These are phyloP conservation scores for Smittium mucronatum DNA, from an alignment of 371 early-diverging fungal genomes.

Conservation along the genomic window DNA sequence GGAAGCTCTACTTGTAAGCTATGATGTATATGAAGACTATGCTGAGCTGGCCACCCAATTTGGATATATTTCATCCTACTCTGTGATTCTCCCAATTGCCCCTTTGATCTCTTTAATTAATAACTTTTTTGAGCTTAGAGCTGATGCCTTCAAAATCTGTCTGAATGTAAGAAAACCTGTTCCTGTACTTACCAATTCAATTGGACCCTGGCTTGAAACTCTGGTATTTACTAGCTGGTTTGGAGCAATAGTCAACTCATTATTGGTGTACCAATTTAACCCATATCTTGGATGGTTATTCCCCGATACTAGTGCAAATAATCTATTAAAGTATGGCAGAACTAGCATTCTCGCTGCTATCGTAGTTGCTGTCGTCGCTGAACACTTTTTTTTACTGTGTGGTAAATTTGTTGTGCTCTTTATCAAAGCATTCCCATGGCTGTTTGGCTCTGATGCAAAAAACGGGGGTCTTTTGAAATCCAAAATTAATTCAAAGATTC, in stretches of 20 bases:
- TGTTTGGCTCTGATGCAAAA: background rate
- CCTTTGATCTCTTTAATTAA: slow-evolving; percentile 65
- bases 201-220: slow-evolving; percentile 74
- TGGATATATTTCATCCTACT: slow-evolving; percentile 78
- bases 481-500: no score
- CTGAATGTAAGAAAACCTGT: slow-evolving; percentile 61
- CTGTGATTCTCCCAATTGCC: slow-evolving; percentile 69
- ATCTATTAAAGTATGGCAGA: slow-evolving; percentile 25
- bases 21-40: slow-evolving; percentile 76
- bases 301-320: slow-evolving; percentile 14
- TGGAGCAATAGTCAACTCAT: slow-evolving; percentile 59
- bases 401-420: background rate
- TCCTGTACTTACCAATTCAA: slow-evolving; percentile 62
- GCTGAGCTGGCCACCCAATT: slow-evolving; percentile 86
- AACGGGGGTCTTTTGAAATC: no score
- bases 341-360: slow-evolving; percentile 25
- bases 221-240: slow-evolving; percentile 53
- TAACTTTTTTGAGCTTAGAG: slow-evolving; percentile 77
- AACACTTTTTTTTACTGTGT: slow-evolving; percentile 23
- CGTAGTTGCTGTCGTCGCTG: slow-evolving; percentile 29
- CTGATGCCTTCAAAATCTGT: slow-evolving; percentile 78
- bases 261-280: slow-evolving; percentile 53
- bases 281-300: slow-evolving; percentile 10
- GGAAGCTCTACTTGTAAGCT: slow-evolving; percentile 48
- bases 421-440: background rate